Base-by-base conservation (phyloP, 441 rosid species). In the Erysimum pusillum region DNA sequence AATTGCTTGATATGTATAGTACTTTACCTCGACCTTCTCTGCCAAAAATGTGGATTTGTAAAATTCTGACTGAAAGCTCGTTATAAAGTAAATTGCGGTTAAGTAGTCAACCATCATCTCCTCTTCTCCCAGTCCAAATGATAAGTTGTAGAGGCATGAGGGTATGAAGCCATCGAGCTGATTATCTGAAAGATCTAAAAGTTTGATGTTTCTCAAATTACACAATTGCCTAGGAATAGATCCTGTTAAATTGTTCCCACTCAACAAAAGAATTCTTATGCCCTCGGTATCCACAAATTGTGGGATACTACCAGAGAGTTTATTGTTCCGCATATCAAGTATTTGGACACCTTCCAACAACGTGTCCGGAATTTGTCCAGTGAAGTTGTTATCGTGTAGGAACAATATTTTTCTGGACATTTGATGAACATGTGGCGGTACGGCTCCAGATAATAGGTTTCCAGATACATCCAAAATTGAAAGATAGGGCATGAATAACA, bases 381-480 rank as follows among this genome's bases (percentile, higher is more conserved):
- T n/a, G n/a, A n/a, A n/a, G n/a, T n/a, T n/a, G n/a, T n/a, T n/a
- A n/a, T n/a, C n/a, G n/a, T n/a, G n/a, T n/a, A n/a, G n/a, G n/a
- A n/a, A n/a, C n/a, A n/a, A n/a, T n/a, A n/a, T n/a, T n/a, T n/a
- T n/a, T n/a, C n/a, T n/a, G n/a, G n/a, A n/a, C n/a, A n/a, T n/a
- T n/a, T n/a, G n/a, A n/a, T n/a, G n/a, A 13, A 54, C 17, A 7
- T 31, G 18, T 56, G 38, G 31, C 1, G 79, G 41, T 0, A 81
- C 9, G 6, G 58, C 34, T 38, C 84, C 82, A 9, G 34, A 69
- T 0, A 74, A 70, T 1, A 11, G 17, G 35, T 81, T 81, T 36
- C 34, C 34, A 28, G 81, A 81, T 1, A 77, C 15, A 22, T 81
- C 81, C 1, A 81, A n/a, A n/a, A n/a, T n/a, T n/a, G n/a, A n/a